Conservation (phyloP, 768 basidiomycete genomes). For the Suillus placidus region DNA sequence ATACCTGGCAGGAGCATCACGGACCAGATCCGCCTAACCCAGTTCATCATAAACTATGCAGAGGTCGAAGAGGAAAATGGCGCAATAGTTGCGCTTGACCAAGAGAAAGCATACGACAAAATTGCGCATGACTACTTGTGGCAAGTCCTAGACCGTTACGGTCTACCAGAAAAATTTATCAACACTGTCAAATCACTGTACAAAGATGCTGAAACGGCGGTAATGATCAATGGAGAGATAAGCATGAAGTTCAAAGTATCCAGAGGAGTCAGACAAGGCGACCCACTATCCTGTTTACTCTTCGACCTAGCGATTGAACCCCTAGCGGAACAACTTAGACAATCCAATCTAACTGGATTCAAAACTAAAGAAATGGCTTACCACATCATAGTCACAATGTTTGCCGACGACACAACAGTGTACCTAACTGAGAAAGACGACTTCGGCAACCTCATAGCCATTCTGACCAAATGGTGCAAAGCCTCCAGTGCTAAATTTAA, state of each 20-base stretch:
- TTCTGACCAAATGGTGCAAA: conserved; percentile 41
- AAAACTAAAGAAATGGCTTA: neutral
- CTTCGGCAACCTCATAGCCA: conserved; percentile 21
- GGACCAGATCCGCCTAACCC: no score
- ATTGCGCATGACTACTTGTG: no score
- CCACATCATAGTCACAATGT: conserved; percentile 20
- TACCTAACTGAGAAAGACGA: conserved; percentile 23
- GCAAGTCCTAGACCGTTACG: no score
- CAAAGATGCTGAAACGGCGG: neutral
- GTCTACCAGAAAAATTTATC: neutral
- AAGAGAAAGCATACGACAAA: no score
- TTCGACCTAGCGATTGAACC: conserved; percentile 6
- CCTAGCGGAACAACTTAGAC: neutral
- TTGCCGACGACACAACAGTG: conserved; percentile 31
- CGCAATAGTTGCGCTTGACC: no score
- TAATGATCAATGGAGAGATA: neutral
- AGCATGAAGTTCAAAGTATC: neutral
- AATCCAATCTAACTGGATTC: neutral
- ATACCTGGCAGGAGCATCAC: no score
- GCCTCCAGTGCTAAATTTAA: conserved; percentile 44
- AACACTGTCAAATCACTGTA: neutral
- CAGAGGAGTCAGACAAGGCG: neutral
- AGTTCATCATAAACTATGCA: no score
- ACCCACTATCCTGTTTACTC: conserved; percentile 1
- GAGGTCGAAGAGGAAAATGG: no score